These are phyloP conservation scores for Periglandula ipomoeae DNA, from an alignment of 2,329 filamentous ascomycete genomes.

Conservation along the genomic window DNA sequence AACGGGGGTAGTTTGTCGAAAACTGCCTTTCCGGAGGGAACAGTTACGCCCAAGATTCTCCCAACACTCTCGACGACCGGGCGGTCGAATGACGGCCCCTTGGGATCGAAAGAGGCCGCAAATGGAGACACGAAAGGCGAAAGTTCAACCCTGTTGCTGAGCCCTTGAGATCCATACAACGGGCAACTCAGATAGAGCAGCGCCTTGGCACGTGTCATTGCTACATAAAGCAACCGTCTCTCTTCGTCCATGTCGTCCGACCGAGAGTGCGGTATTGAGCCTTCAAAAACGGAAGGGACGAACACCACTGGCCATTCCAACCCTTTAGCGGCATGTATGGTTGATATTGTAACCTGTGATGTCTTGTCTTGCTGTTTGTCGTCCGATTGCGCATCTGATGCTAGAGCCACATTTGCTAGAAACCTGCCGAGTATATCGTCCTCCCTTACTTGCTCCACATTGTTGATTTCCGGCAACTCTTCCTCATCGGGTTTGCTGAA, in stretches of 20 bases:
- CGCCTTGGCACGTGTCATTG: slow-evolving; percentile 87
- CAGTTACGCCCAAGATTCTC: slow-evolving; percentile 56
- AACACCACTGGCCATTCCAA: slow-evolving; percentile 96
- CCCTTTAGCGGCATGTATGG: slow-evolving; percentile 92
- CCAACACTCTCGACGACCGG: slow-evolving; percentile 56
- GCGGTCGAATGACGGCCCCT: slow-evolving; percentile 62
- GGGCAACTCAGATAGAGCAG: slow-evolving; percentile 81
- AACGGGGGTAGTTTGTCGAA: slow-evolving; percentile 42
- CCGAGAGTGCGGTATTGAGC: slow-evolving; percentile 81
- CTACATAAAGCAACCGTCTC: slow-evolving; percentile 81
- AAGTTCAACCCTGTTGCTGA: slow-evolving; percentile 50
- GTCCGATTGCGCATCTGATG: slow-evolving; percentile 64
- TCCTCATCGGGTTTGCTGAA: slow-evolving; percentile 40
- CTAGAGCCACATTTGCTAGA: slow-evolving; percentile 82
- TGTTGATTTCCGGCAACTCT: slow-evolving; percentile 57
- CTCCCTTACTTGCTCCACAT: slow-evolving; percentile 59
- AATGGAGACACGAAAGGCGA: slow-evolving; percentile 61
- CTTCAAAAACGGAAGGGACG: slow-evolving; percentile 80
- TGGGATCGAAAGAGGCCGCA: slow-evolving; percentile 36
- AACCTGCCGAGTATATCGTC: slow-evolving; percentile 61
- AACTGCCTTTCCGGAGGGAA: slow-evolving; percentile 47
- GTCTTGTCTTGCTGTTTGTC: slow-evolving; percentile 46
- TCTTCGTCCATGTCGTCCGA: slow-evolving; percentile 85
- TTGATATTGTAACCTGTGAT: slow-evolving; percentile 77
- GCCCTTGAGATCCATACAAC: slow-evolving; percentile 51